Evolutionary conservation across 805 yeast species (phyloP), one percentile per base, ranked within the genome.

Genomic region (Saccharomycopsis fibuligera): DNA sequence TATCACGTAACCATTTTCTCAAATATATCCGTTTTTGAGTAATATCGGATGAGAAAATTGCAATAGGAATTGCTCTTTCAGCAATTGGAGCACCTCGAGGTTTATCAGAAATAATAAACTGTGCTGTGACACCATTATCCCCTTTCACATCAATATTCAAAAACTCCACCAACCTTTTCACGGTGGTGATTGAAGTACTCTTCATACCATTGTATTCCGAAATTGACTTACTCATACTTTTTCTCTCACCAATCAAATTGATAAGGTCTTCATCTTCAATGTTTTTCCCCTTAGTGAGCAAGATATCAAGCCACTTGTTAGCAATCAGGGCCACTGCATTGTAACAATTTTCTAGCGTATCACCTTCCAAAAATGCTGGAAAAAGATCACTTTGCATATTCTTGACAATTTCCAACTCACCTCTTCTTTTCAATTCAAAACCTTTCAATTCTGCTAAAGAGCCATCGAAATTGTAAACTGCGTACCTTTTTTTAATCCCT

Each of bases 71-170:
- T 0, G 99, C 99, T 56, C 99, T 75, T 60, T 91, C 98, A 0
- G 99, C 88, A 27, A 90, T 90, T 0, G 99, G 96, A 1, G 95
- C 83, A 38, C 83, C 83, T 19, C 74, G 58, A 1, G 99, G 99
- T 55, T 77, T 79, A 42, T 79, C 78, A 53, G 96, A 82, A 55
- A 93, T 90, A 63, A 93, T 83, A 67, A 88, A 93, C 64, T 88
- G 89, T 67, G 96, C 91, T 4, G 96, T 96, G 52, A 93, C 75
- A 54, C 99, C 98, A 51, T 90, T 89, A 65, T 89, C 98, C 59
- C 88, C 90, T 2, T 89, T 95, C 96, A 91, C 91, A 57, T 89
- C 96, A 54, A 83, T 89, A 12, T 99, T 99, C 56, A 93, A 72
- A 62, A 93, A 91, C 57, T 93, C 97, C 50, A 96, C 96, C 46